These are phyloP conservation scores for Backusella australiensis DNA, from an alignment of 192 early-diverging fungal genomes.

Conservation along the genomic window DNA sequence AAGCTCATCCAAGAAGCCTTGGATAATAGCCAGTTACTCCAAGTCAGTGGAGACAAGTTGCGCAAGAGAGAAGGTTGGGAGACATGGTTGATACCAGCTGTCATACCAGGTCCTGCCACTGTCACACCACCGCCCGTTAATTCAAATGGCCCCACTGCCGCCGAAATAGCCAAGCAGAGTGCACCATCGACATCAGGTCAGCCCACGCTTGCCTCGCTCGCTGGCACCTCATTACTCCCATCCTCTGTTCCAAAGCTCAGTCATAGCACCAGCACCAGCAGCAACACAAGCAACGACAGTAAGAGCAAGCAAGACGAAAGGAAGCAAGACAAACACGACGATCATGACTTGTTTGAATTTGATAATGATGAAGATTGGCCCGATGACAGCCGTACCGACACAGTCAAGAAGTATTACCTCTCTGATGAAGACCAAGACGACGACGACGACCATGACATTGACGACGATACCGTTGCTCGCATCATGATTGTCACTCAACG, in stretches of 20 bases:
- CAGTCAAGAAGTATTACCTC: constrained; percentile 45
- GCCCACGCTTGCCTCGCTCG: background rate
- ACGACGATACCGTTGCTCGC: constrained; percentile 83
- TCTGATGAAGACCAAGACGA: constrained; percentile 53
- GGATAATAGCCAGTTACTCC: constrained; percentile 36
- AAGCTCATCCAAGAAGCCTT: constrained; percentile 59
- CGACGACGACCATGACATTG: constrained; percentile 74
- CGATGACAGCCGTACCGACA: constrained; percentile 43
- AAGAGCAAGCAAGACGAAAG: background rate
- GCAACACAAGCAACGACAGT: background rate
- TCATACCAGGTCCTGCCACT: background rate
- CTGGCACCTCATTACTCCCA: background rate
- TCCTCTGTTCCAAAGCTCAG: background rate
- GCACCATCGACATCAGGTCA: background rate
- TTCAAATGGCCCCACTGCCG: background rate
- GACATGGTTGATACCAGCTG: constrained; percentile 61
- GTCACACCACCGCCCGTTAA: background rate
- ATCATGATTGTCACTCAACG: constrained; percentile 92
- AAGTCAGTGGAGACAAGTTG: constrained; percentile 38
- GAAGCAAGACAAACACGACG: constrained; percentile 34
- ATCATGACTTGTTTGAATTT: constrained; percentile 64
- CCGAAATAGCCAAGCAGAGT: background rate
- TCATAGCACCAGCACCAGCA: background rate
- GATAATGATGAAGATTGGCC: constrained; percentile 80
- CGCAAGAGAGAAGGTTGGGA: constrained; percentile 83